phyloP scores from a whole-genome alignment of 352 stramenopile species.

The Phytophthora foliorum region DNA sequence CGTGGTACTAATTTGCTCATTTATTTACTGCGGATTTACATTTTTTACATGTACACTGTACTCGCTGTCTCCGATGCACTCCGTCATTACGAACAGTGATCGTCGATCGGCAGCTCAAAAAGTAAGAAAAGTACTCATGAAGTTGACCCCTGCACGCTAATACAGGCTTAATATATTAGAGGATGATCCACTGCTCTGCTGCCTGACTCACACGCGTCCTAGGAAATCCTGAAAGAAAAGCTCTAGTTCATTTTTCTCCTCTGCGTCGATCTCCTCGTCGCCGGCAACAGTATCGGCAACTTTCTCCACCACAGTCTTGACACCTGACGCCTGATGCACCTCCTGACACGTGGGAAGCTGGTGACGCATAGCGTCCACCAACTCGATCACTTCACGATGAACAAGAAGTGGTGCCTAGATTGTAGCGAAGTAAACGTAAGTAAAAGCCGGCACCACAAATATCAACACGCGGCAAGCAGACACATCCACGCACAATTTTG shows the following conservation, averaged over 20 bases:
- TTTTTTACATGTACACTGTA: no score
- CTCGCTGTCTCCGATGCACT: no score
- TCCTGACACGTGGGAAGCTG: slow-evolving; percentile 67
- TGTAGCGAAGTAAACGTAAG: slow-evolving; percentile 1
- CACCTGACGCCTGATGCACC: slow-evolving; percentile 45
- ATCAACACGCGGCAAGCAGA: background rate
- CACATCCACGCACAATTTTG: slow-evolving; percentile 45
- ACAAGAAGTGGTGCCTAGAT: slow-evolving; percentile 50
- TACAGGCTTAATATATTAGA: slow-evolving; percentile 34
- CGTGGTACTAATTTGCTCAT: background rate
- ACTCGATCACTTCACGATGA: slow-evolving; percentile 59
- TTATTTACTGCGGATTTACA: background rate
- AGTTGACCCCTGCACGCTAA: background rate
- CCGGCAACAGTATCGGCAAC: slow-evolving; percentile 38
- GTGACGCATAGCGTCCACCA: slow-evolving; percentile 66
- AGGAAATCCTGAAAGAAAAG: slow-evolving; percentile 57
- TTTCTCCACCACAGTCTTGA: slow-evolving; percentile 50
- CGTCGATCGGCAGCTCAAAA: background rate
- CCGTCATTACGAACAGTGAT: no score
- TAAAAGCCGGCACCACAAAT: slow-evolving; percentile 1
- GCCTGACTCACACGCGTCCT: slow-evolving; percentile 19
- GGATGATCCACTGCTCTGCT: slow-evolving; percentile 14
- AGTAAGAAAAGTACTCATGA: background rate
- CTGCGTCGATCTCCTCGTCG: slow-evolving; percentile 53
- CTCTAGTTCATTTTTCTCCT: slow-evolving; percentile 64